Conservation (phyloP, 768 basidiomycete species). For the Phylloporus scabripes region DNA sequence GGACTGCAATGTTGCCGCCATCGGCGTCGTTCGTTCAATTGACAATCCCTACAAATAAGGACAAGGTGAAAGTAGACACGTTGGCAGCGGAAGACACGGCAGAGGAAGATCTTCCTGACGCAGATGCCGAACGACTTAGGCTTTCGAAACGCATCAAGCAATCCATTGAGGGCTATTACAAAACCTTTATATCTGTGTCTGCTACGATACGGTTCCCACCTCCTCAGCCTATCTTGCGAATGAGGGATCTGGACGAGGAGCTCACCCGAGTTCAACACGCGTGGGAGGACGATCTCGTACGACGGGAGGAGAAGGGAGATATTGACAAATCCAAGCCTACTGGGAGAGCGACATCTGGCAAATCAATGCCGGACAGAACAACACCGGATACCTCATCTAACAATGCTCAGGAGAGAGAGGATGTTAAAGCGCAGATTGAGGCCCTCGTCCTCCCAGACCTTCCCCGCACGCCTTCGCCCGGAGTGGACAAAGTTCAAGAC, state of each 20-base stretch:
- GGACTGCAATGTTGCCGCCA: conserved; percentile 10
- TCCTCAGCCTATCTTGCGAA: conserved; percentile 79
- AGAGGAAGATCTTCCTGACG: conserved; percentile 55
- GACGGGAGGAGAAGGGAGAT: conserved; percentile 61
- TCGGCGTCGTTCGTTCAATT: conserved; percentile 26
- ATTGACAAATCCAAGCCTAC: conserved; percentile 11
- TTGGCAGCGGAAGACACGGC: conserved; percentile 25
- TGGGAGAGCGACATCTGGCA: conserved; percentile 18
- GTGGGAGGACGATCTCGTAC: conserved; percentile 85
- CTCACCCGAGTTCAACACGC: conserved; percentile 62
- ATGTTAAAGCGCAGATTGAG: conserved; percentile 68
- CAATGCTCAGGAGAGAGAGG: conserved; percentile 34
- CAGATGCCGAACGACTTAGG: conserved; percentile 63
- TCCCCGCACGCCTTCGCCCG: conserved; percentile 37
- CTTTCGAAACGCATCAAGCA: conserved; percentile 76
- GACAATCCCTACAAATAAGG: conserved; percentile 14
- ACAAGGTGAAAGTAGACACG: conserved; percentile 8
- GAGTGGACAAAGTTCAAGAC: conserved; percentile 20
- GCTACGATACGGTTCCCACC: conserved; percentile 89
- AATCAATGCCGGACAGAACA: conserved; percentile 28
- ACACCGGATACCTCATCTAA: conserved; percentile 3
- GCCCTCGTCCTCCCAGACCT: conserved; percentile 35
- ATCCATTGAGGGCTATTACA: conserved; percentile 77
- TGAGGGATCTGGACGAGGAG: conserved; percentile 84
- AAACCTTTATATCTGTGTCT: conserved; percentile 89